Base-by-base conservation (phyloP, 441 rosid genomes). In the Pelargonium citronellum region DNA sequence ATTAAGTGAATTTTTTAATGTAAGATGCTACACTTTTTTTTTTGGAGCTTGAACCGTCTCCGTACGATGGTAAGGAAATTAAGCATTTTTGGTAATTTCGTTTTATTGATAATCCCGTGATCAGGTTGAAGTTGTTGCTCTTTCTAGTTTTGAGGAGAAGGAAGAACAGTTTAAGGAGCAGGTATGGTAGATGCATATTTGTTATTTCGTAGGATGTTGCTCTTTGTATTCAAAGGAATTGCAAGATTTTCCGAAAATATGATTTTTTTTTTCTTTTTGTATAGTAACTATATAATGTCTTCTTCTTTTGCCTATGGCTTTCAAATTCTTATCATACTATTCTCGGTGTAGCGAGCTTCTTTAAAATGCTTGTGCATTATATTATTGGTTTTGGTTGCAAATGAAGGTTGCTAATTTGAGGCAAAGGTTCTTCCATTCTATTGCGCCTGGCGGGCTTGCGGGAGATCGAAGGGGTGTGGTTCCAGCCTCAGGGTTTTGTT, bases 391-490 rank as follows among this genome's bases (percentile, higher is more conserved):
- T 58, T 77, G 44, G 46, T 37, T 69, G 10, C 70, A 58, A 66
- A 43, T 75, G 71, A 79, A 92, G 99, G 97, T 92, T 70, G 85
- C 91, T 75, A 78, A 69, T 79, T 86, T 95, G 87, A 92, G 97
- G 83, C 90, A 90, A 78, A 83, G 87, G 43, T 95, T 95, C 76
- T 81, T 79, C 79, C 96, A 92, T 72, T 95, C 99, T 66, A 87
- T 95, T 69, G 95, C 95, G 34, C 98, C 96, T 72, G 99, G 99
- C n/a, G 99, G 99, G 41, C 99, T 95, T 75, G 99, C 98, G 34
- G 99, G 99, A 77, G 99, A 95, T 79, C 86, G 99, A 71, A 84
- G 91, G 67, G 99, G 98, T 74, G 99, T 86, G 15, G 96, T 95
- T 78, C 99, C 99, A 73, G 98, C 98, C 72, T 89, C 96, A 5